Base-by-base conservation (phyloP, 106 monocot genomes). In the Cymbidium sinense region DNA sequence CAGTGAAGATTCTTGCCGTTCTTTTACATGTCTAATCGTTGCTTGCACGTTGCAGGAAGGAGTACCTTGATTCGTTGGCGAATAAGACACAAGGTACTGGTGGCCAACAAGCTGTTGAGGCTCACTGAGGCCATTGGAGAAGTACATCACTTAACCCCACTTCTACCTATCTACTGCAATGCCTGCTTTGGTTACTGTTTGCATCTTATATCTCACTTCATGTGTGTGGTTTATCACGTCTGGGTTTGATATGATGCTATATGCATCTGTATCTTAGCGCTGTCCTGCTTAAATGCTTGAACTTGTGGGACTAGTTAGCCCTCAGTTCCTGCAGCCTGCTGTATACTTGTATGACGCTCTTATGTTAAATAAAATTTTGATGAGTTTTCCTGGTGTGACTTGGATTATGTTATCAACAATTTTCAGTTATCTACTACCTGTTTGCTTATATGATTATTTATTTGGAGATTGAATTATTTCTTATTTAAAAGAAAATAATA, bases 61-160 rank as follows among this genome's bases (percentile, higher is more conserved):
- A 73, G 43, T 82, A 82, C 30, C 77, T 77, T 18, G 82, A 77
- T 34, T 69, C 72, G 41, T 82, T 73, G 8, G 44, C 8, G 61
- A 82, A 82, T 58, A 77, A 82, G 43, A 15, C 27, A 73, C n/a
- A n/a, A n/a, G 77, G 21, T 29, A 15, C 37, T 34, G 58, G 13
- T 31, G 70, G 58, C 12, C 37, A 39, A 4, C 33, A 65, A 44
- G 76, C 70, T 4, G 43, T 82, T 47, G 37, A 72, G 37, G 82
- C 77, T 80, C 77, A 35, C 12, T 82, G 54, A 82, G 28, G 13
- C 27, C 43, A 20, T 39, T 72, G 5, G 71, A 33, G 30, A 67
- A 25, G 13, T 31, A 15, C 67, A 67, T 67, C 30, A 58, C 58
- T n/a, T 58, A 47, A 47, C 47, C 1, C 47, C 47, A 58, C 0